phyloP scores from a whole-genome alignment of 768 basidiomycete genomes.

The Boletus reticuloceps region DNA sequence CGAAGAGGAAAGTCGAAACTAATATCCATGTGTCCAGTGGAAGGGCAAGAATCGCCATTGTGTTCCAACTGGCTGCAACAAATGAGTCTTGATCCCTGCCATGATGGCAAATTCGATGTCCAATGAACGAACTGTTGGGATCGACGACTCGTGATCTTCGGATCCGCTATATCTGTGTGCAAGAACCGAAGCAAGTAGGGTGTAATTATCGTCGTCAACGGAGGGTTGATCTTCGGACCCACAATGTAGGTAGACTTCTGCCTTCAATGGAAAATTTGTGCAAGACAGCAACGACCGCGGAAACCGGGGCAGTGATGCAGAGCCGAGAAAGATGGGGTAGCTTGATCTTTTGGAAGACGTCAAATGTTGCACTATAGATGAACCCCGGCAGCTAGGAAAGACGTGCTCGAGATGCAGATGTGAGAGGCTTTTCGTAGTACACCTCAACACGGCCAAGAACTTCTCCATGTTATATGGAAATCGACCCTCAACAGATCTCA shows the following conservation, averaged over 20 bases:
- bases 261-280: background rate
- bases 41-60: too few relatives aligned
- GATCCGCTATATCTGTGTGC: background rate
- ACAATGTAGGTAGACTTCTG: background rate
- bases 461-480: conserved; percentile 28
- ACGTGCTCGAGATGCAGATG: conserved; percentile 33
- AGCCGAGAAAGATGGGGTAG: conserved; percentile 7
- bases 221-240: too few relatives aligned
- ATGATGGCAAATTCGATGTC: background rate
- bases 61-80: background rate
- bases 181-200: background rate
- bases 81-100: background rate
- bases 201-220: background rate
- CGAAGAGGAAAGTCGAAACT: too few relatives aligned
- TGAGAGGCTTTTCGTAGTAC: conserved; percentile 32
- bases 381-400: conserved; percentile 15
- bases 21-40: too few relatives aligned
- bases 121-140: background rate
- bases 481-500: background rate
- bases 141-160: background rate
- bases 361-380: background rate
- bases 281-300: conserved; percentile 3
- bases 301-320: background rate
- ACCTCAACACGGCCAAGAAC: conserved; percentile 30
- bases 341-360: background rate